Base-by-base conservation (phyloP, 768 basidiomycete genomes). In the Rhodotorula toruloides region DNA sequence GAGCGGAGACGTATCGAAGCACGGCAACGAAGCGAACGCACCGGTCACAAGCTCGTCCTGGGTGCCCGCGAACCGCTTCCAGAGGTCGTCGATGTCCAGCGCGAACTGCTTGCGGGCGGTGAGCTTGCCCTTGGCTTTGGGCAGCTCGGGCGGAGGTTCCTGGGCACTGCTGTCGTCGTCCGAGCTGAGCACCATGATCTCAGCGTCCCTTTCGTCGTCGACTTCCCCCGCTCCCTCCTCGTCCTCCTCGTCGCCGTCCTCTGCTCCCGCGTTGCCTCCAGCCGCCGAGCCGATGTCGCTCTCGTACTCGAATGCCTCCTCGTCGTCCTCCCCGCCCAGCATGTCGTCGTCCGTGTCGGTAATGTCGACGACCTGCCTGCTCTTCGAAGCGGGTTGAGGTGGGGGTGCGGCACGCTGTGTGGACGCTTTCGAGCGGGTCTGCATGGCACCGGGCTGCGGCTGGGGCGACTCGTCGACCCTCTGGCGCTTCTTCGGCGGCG, bases 101-200 rank as follows among this genome's bases (percentile, higher is more conserved):
- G 50, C 40, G 62, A 62, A 71, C 61, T 67, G 70, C 54, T 67
- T 66, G 34, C 70, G 44, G 25, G 57, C 43, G 19, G 61, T 71
- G 44, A 67, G 58, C 54, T 71, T 71, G 29, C 65, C 65, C 65
- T 71, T 67, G 22, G 37, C 19, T 17, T 34, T 37, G 47, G 32
- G 43, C 22, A 27, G 22, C 7, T 14, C 7, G 14, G n/a, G n/a
- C n/a, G n/a, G n/a, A n/a, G n/a, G n/a, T 49, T 44, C 34, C 54
- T 27, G 43, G 17, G 10, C 62, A 22, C 6, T 37, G 25, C 17
- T 21, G n/a, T 40, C 29, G 19, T 43, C 55, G 42, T 11, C 31
- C 55, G n/a, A n/a, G n/a, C n/a, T n/a, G 42, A 12, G 42, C 42
- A 42, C 42, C 42, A 42, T n/a, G n/a, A n/a, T n/a, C n/a, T n/a